A percentile compares a stretch with the other conserved stretches of the same genome.
Evolutionary conservation across 768 basidiomycete species (phyloP).

Genomic region (Termitomyces titanicus): DNA sequence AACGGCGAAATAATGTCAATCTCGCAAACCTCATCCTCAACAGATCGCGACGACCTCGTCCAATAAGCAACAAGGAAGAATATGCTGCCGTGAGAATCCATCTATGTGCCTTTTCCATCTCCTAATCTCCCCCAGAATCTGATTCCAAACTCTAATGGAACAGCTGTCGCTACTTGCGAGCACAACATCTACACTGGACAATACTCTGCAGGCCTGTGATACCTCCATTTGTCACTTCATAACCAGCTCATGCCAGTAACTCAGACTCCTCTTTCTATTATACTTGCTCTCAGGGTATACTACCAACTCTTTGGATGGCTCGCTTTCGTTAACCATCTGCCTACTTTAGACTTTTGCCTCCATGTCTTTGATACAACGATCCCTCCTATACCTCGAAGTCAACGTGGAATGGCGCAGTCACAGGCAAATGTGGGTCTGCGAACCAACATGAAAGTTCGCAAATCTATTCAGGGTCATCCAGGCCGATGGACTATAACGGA

Average conservation of each 20-base stretch:
- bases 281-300: conserved; percentile 78
- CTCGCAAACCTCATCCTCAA: conserved; percentile 46
- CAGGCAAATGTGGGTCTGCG: conserved; percentile 26
- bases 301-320: background rate
- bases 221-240: conserved; percentile 1
- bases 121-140: conserved; percentile 42
- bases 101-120: background rate
- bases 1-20: conserved; percentile 39
- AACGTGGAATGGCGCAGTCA: conserved; percentile 7
- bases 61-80: conserved; percentile 45
- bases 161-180: conserved; percentile 68
- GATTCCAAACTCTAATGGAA: conserved; percentile 77
- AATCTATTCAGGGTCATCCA: conserved; percentile 71
- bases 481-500: conserved; percentile 96
- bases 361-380: conserved; percentile 82
- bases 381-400: conserved; percentile 28
- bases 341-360: conserved; percentile 79
- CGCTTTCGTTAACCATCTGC: background rate
- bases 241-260: background rate
- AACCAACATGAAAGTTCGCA: conserved; percentile 43
- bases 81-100: conserved; percentile 43
- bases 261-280: conserved; percentile 90
- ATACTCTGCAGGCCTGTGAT: conserved; percentile 61
- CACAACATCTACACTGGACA: conserved; percentile 84
- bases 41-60: conserved; percentile 33